Evolutionary conservation across 768 basidiomycete species (phyloP).

Genomic region (Kwoniella heveanensis): DNA sequence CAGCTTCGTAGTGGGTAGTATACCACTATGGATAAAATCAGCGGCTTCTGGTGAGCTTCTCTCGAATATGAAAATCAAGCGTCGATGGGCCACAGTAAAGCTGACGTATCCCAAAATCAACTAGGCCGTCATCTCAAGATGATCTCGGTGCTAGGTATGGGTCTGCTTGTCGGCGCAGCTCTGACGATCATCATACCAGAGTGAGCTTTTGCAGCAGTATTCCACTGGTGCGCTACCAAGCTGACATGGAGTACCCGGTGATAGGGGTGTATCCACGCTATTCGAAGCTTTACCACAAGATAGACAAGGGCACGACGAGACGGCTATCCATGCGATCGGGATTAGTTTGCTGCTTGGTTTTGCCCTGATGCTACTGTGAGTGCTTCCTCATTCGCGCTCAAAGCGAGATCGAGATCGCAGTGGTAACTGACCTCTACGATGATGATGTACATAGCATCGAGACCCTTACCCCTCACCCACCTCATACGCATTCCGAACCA

Average conservation of each 20-base stretch:
- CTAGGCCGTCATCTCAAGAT: conserved; percentile 59
- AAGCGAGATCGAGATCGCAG: too few relatives aligned
- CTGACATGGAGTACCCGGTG: not conserved
- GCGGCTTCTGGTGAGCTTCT: conserved; percentile 55
- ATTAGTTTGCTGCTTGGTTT: conserved; percentile 52
- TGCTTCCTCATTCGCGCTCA: conserved; percentile 27
- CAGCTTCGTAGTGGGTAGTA: conserved; percentile 68
- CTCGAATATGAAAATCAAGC: too few relatives aligned
- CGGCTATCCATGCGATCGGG: conserved; percentile 49
- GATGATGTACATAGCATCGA: conserved; percentile 42
- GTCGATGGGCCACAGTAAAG: too few relatives aligned
- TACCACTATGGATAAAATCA: conserved; percentile 71
- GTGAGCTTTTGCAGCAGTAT: conserved; percentile 61
- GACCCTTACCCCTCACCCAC: conserved; percentile 52
- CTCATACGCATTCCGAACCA: conserved; percentile 36
- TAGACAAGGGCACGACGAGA: conserved; percentile 30
- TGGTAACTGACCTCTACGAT: too few relatives aligned
- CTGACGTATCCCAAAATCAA: not conserved
- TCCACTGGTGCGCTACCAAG: not conserved
- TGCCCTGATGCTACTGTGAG: conserved; percentile 56
- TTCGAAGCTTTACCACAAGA: conserved; percentile 42
- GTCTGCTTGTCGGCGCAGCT: conserved; percentile 83
- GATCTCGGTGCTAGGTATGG: conserved; percentile 71
- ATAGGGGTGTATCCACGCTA: conserved; percentile 51
- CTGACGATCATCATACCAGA: conserved; percentile 91